phyloP scores from a whole-genome alignment of 768 basidiomycete genomes.

The Neoboletus subvelutipes region DNA sequence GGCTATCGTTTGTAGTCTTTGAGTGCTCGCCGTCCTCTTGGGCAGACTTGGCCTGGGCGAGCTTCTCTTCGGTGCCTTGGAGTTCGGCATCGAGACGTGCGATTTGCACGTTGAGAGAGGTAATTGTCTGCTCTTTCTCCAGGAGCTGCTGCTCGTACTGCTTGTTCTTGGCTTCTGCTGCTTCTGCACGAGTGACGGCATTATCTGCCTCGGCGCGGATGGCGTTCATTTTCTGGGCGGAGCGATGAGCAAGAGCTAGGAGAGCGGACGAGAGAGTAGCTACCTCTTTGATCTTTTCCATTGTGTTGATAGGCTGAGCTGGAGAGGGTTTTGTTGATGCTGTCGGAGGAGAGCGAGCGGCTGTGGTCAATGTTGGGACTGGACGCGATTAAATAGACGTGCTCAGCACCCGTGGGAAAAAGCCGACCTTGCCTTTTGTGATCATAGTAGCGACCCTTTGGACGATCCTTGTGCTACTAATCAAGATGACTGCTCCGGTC shows the following conservation, averaged over 20 bases:
- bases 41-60: slow-evolving; percentile 62
- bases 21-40: slow-evolving; percentile 68
- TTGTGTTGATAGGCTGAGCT: slow-evolving; percentile 24
- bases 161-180: slow-evolving; percentile 84
- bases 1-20: slow-evolving; percentile 68
- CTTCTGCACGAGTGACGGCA: slow-evolving; percentile 81
- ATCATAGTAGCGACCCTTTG: slow-evolving; percentile 25
- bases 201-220: slow-evolving; percentile 86
- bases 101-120: slow-evolving; percentile 74
- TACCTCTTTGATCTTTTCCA: slow-evolving; percentile 53
- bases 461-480: not conserved
- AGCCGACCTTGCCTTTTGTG: slow-evolving; percentile 31
- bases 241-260: not conserved
- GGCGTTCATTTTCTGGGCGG: slow-evolving; percentile 62
- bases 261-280: accelerated
- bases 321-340: not conserved
- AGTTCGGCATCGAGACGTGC: slow-evolving; percentile 62
- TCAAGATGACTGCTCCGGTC: slow-evolving; percentile 62
- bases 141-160: slow-evolving; percentile 68
- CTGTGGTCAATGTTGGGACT: slow-evolving; percentile 16
- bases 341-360: slow-evolving; percentile 9
- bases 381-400: slow-evolving; percentile 21
- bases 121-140: slow-evolving; percentile 82
- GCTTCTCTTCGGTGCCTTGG: slow-evolving; percentile 65
- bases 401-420: slow-evolving; percentile 36